phyloP scores from a whole-genome alignment of 768 basidiomycete species.

The Trametes maxima region DNA sequence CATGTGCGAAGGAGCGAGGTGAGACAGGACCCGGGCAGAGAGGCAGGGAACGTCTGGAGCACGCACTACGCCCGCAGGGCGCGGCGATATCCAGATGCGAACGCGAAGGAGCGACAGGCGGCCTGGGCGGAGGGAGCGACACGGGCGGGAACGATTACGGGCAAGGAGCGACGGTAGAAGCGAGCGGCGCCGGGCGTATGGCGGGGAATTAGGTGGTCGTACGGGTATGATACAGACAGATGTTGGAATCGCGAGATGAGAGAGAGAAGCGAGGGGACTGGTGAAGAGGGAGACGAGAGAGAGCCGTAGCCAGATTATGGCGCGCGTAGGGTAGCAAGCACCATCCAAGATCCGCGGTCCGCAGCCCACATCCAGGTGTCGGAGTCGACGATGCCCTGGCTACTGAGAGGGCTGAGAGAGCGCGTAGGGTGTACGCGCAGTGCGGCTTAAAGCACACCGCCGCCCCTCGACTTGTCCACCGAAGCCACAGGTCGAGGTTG shows the following conservation, averaged over 20 bases:
- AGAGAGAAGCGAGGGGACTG: neutral
- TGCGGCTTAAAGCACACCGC: neutral
- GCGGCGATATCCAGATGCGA: neutral
- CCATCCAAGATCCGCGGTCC: constrained; percentile 10
- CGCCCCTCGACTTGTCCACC: constrained; percentile 5
- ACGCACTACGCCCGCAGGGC: neutral
- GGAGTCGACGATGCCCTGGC: neutral
- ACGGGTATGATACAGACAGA: constrained; percentile 15
- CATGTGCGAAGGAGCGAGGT: neutral
- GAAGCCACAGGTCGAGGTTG: neutral
- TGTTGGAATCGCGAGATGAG: neutral
- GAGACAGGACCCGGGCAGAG: neutral
- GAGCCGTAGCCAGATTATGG: neutral
- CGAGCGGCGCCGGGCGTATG: constrained; percentile 5
- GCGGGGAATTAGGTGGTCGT: constrained; percentile 11
- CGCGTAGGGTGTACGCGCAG: constrained; percentile 10
- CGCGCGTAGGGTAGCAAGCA: constrained; percentile 1
- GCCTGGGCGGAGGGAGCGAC: constrained; percentile 14
- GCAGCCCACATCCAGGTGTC: neutral
- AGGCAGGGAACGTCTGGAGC: neutral
- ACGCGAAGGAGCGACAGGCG: constrained; percentile 10
- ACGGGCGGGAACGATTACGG: neutral
- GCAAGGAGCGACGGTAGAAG: constrained; percentile 14
- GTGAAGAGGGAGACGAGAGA: neutral
- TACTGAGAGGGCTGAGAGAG: neutral